Conservation (phyloP, 306 rosid genomes). For the Dryas octopetala region DNA sequence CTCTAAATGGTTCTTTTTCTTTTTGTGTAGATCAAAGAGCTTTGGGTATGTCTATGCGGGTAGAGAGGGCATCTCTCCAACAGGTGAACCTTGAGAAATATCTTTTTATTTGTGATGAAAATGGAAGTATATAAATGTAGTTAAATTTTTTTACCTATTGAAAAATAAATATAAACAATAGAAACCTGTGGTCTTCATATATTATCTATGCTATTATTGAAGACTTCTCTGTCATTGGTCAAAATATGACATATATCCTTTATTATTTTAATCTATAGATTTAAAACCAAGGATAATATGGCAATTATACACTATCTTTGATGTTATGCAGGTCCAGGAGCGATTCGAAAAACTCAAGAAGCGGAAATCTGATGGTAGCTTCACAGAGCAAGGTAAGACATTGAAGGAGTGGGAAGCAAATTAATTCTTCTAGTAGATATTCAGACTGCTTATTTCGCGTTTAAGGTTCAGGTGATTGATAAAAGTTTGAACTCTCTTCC, state of each 20-base stretch:
- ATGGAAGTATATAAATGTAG: neutral
- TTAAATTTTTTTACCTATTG: neutral
- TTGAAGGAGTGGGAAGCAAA: constrained; percentile 4
- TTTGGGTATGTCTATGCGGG: constrained; percentile 99
- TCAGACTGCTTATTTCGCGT: neutral
- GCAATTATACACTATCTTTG: neutral
- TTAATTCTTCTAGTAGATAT: constrained; percentile 2
- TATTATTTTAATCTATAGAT: too few species aligned
- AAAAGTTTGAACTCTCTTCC: neutral
- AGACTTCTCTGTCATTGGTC: too few species aligned
- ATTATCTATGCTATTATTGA: too few species aligned
- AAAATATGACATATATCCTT: too few species aligned
- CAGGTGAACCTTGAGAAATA: constrained; percentile 51
- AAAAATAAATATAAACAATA: too few species aligned
- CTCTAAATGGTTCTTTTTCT: constrained; percentile 16
- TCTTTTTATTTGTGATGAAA: constrained; percentile 2
- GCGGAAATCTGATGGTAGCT: constrained; percentile 72
- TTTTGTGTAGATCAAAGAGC: constrained; percentile 80
- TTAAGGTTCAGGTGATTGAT: neutral
- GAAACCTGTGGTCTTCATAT: too few species aligned
- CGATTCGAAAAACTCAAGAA: constrained; percentile 86
- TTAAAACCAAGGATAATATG: too few species aligned
- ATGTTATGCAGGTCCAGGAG: constrained; percentile 71
- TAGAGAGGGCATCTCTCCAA: constrained; percentile 86
- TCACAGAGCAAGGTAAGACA: constrained; percentile 86